These are phyloP conservation scores for Pleurotus salmoneostramineus DNA, from an alignment of 768 basidiomycete species.

Conservation along the genomic window DNA sequence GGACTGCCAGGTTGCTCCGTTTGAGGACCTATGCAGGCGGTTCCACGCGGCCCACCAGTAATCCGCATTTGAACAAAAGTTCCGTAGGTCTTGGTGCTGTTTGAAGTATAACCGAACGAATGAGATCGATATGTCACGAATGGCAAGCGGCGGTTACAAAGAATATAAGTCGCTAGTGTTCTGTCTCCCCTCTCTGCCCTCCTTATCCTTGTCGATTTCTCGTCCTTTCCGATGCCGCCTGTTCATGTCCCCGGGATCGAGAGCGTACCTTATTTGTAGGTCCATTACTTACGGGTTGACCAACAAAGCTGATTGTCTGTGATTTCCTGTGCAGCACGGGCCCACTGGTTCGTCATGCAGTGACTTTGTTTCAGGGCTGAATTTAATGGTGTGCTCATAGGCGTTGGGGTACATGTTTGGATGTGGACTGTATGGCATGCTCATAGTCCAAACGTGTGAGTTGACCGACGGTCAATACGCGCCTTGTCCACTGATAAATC, in stretches of 20 bases:
- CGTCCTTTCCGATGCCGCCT: background rate
- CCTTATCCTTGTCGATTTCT: background rate
- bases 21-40: background rate
- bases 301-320: too few species aligned
- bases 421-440: constrained; percentile 15
- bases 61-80: background rate
- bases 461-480: background rate
- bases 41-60: background rate
- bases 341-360: background rate
- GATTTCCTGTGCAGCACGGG: background rate
- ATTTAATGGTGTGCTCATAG: constrained; percentile 3
- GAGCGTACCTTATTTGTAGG: background rate
- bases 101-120: background rate
- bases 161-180: background rate
- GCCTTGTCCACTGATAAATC: background rate
- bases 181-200: background rate
- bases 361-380: background rate
- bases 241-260: background rate
- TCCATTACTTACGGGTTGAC: background rate
- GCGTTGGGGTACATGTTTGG: constrained; percentile 16
- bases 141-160: background rate
- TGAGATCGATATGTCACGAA: background rate
- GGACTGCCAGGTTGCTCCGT: background rate
- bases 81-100: background rate
- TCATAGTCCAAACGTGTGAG: constrained; percentile 17